These are phyloP conservation scores for Apostasia ramifera DNA, from an alignment of 106 monocot genomes.

Conservation along the genomic window DNA sequence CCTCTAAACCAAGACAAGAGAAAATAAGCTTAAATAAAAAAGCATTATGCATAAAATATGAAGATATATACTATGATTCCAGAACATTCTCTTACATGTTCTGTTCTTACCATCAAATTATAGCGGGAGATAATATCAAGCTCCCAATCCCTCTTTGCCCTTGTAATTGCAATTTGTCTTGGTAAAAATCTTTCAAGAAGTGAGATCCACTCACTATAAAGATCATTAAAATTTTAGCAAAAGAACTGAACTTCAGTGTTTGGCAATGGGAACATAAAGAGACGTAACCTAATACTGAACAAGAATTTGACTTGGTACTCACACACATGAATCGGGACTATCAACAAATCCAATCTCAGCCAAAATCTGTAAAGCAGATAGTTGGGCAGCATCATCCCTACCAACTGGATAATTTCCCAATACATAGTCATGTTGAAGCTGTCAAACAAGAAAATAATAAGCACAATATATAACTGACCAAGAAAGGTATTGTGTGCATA, in stretches of 20 bases:
- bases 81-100: not conserved
- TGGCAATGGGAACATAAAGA: not conserved
- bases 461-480: not conserved
- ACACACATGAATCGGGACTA: slow-evolving; percentile 79
- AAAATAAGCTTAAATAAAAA: no score
- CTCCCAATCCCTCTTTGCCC: slow-evolving; percentile 93
- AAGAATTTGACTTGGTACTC: slow-evolving; percentile 22
- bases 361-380: slow-evolving; percentile 88
- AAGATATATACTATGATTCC: no score
- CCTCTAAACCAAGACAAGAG: no score
- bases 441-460: slow-evolving; percentile 13
- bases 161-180: slow-evolving; percentile 84
- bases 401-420: slow-evolving; percentile 97
- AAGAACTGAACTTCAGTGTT: not conserved
- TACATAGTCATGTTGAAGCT: slow-evolving; percentile 99
- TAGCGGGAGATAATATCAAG: slow-evolving; percentile 83
- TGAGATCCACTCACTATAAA: slow-evolving; percentile 85
- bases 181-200: slow-evolving; percentile 96
- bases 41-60: no score
- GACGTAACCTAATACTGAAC: not conserved
- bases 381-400: slow-evolving; percentile 93
- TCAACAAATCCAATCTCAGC: slow-evolving; percentile 84
- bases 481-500: not conserved
- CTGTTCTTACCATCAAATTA: slow-evolving; percentile 53
- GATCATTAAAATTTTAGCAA: not conserved